Base-by-base conservation (phyloP, 2,329 filamentous ascomycete genomes). In the Penicillium janthinellum region DNA sequence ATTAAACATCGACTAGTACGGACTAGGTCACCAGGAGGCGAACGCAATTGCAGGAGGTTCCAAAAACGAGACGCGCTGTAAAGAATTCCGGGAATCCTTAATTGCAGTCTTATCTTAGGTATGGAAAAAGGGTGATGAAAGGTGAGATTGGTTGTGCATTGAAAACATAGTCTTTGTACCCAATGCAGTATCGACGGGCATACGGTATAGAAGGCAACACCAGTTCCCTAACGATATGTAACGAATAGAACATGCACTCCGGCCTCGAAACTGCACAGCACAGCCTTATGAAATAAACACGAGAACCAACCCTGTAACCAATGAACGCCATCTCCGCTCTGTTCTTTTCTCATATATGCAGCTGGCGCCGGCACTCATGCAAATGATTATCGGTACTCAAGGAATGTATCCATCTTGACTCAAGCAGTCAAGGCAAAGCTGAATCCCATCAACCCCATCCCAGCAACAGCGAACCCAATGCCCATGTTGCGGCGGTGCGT, bases 371-470 rank as follows among this genome's bases (percentile, higher is more conserved):
- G 47, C 47, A 35, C 28, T 49, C 37, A 51, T 56, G n/a, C 14
- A 28, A 45, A 59, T 52, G 49, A 57, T 44, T 31, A 22, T 51
- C 14, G 12, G 11, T 6, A 39, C 20, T 20, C 37, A 17, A 22
- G 34, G 38, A 37, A 35, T 17, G 15, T 28, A 8, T 31, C 35
- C 11, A 50, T n/a, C 15, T 35, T 15, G 10, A 37, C 12, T 22
- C 35, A 38, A 20, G 31, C 87, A n/a, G 91, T 93, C 64, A 96
- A 81, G 39, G 93, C 92, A 77, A 88, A 92, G 75, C 91, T 96
- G 54, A 95, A 66, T 0, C 93, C 94, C 78, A 99, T 81, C 58
- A 98, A 79, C 0, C 87, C 87, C 93, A 98, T 98, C 1, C 95
- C 79, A 15, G 69, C 71, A 56, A 79, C 70, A 7, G 76, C 76